Evolutionary conservation across 2,329 filamentous ascomycete species (phyloP).

Genomic region (Ophiostoma populinum): DNA sequence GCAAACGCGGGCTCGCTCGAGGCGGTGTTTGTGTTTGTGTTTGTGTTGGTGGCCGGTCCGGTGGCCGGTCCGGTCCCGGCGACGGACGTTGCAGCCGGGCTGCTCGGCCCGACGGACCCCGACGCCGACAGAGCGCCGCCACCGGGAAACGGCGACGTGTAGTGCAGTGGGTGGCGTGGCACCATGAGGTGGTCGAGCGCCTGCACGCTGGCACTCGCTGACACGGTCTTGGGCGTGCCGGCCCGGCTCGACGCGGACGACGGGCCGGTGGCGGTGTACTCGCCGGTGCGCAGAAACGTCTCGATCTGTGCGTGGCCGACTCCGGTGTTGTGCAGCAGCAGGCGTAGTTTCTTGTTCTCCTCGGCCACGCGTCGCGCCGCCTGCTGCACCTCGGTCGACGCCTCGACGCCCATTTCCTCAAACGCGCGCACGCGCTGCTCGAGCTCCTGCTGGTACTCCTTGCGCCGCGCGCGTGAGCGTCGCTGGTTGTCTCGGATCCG

Average conservation of each 20-base stretch:
- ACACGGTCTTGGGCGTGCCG: no score
- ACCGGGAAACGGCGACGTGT: constrained; percentile 15
- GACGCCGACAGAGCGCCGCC: constrained; percentile 8
- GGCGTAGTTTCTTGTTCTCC: constrained; percentile 49
- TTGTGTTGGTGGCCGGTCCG: no score
- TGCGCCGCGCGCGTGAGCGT: constrained; percentile 54
- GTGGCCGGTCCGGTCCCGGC: not conserved
- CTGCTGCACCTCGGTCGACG: constrained; percentile 52
- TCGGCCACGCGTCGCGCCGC: constrained; percentile 51
- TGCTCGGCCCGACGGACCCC: constrained; percentile 3
- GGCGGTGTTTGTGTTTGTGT: no score
- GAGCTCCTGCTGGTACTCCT: constrained; percentile 55
- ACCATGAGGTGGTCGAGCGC: constrained; percentile 21
- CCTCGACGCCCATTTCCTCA: constrained; percentile 48
- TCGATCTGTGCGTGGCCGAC: constrained; percentile 38
- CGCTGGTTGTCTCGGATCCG: constrained; percentile 64
- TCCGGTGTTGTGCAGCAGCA: constrained; percentile 39
- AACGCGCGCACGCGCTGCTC: constrained; percentile 46
- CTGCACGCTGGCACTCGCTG: constrained; percentile 2
- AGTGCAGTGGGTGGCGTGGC: constrained; percentile 18
- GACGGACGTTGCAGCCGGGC: constrained; percentile 2
- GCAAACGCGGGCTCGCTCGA: not conserved
- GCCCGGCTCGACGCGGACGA: no score
- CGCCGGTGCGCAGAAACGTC: constrained; percentile 17
- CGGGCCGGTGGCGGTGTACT: not conserved